Percentiles rank a stretch among this genome's conserved stretches.
Evolutionary conservation across 23 red algal genomes (phyloP).

Genomic region (Chondrus crispus): DNA sequence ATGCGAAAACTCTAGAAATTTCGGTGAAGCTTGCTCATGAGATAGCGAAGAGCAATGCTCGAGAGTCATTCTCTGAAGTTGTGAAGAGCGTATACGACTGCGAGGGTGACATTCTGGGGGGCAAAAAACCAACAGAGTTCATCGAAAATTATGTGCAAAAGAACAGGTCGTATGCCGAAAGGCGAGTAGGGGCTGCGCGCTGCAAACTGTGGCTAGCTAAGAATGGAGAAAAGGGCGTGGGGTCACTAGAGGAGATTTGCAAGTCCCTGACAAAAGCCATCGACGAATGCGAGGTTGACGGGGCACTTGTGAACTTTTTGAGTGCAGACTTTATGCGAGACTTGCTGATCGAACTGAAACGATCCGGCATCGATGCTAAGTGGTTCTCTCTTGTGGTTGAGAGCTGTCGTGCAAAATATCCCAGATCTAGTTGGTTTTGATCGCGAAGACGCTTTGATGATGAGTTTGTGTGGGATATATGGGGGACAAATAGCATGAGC

Average conservation of each 20-base stretch:
- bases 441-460: too few relatives aligned
- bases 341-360: conserved; percentile 20
- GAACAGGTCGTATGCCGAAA: conserved; percentile 19
- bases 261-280: not conserved
- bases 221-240: not conserved
- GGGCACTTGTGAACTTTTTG: not conserved
- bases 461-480: too few relatives aligned
- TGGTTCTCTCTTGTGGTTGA: conserved; percentile 3
- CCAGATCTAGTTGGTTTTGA: conserved; percentile 11
- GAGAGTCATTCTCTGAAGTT: not conserved
- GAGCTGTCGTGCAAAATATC: conserved; percentile 26
- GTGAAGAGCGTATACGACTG: conserved; percentile 29
- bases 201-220: conserved; percentile 32
- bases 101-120: conserved; percentile 37
- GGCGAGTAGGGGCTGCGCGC: conserved; percentile 11
- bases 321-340: not conserved
- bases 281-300: conserved; percentile 22
- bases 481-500: too few relatives aligned
- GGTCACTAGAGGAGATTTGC: conserved; percentile 5
- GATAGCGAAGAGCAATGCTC: not conserved
- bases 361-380: not conserved
- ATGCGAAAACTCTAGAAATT: conserved; percentile 16
- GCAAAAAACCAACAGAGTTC: not conserved
- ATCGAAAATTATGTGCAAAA: conserved; percentile 21
- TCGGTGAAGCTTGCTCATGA: not conserved